Base-by-base conservation (phyloP, 75 land plant species). In the Picea glauca region DNA sequence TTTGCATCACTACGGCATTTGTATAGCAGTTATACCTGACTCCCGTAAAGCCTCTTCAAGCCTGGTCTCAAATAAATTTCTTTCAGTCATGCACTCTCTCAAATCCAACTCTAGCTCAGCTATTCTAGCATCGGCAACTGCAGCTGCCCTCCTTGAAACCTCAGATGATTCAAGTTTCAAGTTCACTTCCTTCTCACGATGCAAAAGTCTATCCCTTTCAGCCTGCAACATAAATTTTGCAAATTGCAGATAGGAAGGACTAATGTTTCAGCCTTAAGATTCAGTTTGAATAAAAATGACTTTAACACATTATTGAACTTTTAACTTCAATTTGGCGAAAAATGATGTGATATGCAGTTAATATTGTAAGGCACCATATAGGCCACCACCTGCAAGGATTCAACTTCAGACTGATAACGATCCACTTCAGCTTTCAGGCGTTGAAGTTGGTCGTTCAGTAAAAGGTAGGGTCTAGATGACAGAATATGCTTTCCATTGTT, bases 381-480 rank as follows among this genome's bases (percentile, higher is more conserved):
- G 56, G 56, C 56, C 56, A 81, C 81, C 76, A 94, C 97, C 97
- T 96, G 98, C 78, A 90, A 86, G 82, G 90, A 85, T 80, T 94
- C 97, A 77, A 83, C 83, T 57, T 81, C 54, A 17, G 79, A 81
- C 40, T 85, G 87, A 59, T 81, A 92, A 14, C 82, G 86, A 26
- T 79, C 79, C 40, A 96, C 83, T 83, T 96, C 94, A 60, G 84
- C 73, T 80, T 86, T 91, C 56, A 91, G 82, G 68, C 77, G 87
- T 63, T 88, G 87, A 46, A 91, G 81, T 76, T 89, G 94, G 67
- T 92, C 86, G 35, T 74, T 88, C 50, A 96, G 84, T 78, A 88
- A 76, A 14, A 78, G 66, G 75, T 78, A 94, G 0, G 97, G 78
- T 75, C 80, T 83, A 20, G 97, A 92, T 61, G 94, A 85, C n/a